phyloP scores from a whole-genome alignment of 1,139 yeast species.

The Protomyces inouyei region DNA sequence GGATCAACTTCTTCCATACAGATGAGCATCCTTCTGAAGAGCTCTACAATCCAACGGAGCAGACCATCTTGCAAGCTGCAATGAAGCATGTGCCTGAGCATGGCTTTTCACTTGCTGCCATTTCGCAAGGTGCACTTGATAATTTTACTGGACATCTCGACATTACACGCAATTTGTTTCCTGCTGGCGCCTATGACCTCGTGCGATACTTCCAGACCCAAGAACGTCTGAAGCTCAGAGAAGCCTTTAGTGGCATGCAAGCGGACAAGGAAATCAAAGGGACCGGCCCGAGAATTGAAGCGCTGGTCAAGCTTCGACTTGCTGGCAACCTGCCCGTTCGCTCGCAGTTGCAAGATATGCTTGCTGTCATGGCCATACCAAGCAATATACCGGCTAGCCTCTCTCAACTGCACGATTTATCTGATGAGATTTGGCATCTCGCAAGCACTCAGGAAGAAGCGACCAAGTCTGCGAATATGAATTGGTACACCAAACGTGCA shows the following conservation, averaged over 20 bases:
- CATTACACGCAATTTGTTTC: constrained; percentile 59
- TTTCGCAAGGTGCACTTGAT: constrained; percentile 58
- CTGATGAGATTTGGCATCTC: constrained; percentile 77
- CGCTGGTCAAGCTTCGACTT: constrained; percentile 58
- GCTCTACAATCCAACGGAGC: constrained; percentile 39
- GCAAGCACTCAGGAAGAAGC: constrained; percentile 48
- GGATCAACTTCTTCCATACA: constrained; percentile 35
- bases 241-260: constrained; percentile 32
- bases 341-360: constrained; percentile 43
- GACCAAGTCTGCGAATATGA: constrained; percentile 75
- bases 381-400: constrained; percentile 49
- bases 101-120: constrained; percentile 64
- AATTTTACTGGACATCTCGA: constrained; percentile 62
- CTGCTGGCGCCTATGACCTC: constrained; percentile 56
- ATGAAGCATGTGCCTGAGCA: constrained; percentile 55
- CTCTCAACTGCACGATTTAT: constrained; percentile 64
- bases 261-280: constrained; percentile 37
- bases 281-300: constrained; percentile 42
- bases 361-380: constrained; percentile 55
- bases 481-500: constrained; percentile 87
- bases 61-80: constrained; percentile 47
- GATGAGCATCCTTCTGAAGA: constrained; percentile 36
- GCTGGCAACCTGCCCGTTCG: constrained; percentile 56
- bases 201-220: constrained; percentile 60
- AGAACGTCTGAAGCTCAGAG: constrained; percentile 40